Conservation (phyloP, 2,329 filamentous ascomycete genomes). For the Mycosphaerella sp. region DNA sequence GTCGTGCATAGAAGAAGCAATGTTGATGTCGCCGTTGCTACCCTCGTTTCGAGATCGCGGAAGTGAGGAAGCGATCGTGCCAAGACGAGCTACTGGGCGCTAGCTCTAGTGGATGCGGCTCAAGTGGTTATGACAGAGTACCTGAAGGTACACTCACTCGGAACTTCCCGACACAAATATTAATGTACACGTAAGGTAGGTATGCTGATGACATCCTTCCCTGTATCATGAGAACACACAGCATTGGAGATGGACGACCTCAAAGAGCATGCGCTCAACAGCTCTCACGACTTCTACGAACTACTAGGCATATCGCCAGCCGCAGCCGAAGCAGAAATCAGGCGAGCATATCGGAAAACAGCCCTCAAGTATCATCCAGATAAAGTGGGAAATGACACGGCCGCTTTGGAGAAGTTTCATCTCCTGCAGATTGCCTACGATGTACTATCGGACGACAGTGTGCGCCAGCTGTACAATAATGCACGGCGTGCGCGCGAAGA, state of each 20-base stretch:
- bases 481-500: slow-evolving; percentile 64
- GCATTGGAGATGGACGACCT: slow-evolving; percentile 39
- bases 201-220: too few species aligned
- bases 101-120: too few species aligned
- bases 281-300: slow-evolving; percentile 63
- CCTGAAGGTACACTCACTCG: too few species aligned
- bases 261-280: slow-evolving; percentile 38
- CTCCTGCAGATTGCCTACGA: slow-evolving; percentile 80
- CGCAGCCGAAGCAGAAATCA: slow-evolving; percentile 65
- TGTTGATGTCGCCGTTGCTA: not conserved
- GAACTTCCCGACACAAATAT: too few species aligned
- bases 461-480: slow-evolving; percentile 72
- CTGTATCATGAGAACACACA: too few species aligned
- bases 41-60: not conserved
- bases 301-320: slow-evolving; percentile 63
- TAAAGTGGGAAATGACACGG: slow-evolving; percentile 60
- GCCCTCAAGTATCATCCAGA: slow-evolving; percentile 92
- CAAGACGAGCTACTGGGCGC: not conserved
- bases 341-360: slow-evolving; percentile 75
- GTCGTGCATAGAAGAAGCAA: not conserved
- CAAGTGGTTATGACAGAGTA: too few species aligned
- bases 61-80: not conserved
- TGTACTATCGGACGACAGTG: slow-evolving; percentile 64
- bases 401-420: slow-evolving; percentile 76
- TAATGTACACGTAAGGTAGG: too few species aligned